Percentiles rank a stretch among this genome's conserved stretches.
phyloP scores from a whole-genome alignment of 345 rosid genomes.

The Linum usitatissimum region DNA sequence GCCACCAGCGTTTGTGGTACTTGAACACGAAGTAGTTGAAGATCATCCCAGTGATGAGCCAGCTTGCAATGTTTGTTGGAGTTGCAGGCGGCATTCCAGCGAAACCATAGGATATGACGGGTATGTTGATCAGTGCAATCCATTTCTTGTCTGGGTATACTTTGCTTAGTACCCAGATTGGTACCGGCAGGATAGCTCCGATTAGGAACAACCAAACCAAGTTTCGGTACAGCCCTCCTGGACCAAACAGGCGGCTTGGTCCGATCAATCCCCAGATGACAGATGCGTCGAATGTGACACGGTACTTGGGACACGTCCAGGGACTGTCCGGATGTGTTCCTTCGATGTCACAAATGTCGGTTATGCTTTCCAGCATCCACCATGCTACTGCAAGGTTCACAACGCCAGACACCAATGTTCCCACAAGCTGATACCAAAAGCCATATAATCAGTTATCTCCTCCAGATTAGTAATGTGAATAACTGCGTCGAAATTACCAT shows the following conservation, averaged over 20 bases:
- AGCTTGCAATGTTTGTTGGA: conserved; percentile 95
- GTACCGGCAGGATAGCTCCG: conserved; percentile 89
- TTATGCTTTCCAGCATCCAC: conserved; percentile 97
- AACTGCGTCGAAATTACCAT: background rate
- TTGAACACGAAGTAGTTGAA: conserved; percentile 91
- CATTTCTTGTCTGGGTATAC: conserved; percentile 85
- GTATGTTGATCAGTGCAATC: conserved; percentile 90
- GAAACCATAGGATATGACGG: conserved; percentile 88
- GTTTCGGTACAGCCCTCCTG: conserved; percentile 88
- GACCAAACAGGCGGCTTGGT: conserved; percentile 73
- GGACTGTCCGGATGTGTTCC: conserved; percentile 72
- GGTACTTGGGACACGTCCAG: conserved; percentile 98
- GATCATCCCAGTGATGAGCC: conserved; percentile 82
- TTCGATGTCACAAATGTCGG: conserved; percentile 71
- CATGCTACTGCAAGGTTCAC: conserved; percentile 94
- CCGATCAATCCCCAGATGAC: conserved; percentile 98
- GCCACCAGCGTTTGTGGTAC: conserved; percentile 95
- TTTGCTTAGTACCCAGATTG: conserved; percentile 77
- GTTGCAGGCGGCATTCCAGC: conserved; percentile 99
- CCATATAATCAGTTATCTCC: background rate
- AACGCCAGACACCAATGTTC: conserved; percentile 65
- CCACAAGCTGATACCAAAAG: conserved; percentile 43
- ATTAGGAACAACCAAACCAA: conserved; percentile 89
- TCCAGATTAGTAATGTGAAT: background rate
- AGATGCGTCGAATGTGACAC: conserved; percentile 92